Base-by-base conservation (phyloP, 2,329 filamentous ascomycete genomes). In the Pezicula radicicola region DNA sequence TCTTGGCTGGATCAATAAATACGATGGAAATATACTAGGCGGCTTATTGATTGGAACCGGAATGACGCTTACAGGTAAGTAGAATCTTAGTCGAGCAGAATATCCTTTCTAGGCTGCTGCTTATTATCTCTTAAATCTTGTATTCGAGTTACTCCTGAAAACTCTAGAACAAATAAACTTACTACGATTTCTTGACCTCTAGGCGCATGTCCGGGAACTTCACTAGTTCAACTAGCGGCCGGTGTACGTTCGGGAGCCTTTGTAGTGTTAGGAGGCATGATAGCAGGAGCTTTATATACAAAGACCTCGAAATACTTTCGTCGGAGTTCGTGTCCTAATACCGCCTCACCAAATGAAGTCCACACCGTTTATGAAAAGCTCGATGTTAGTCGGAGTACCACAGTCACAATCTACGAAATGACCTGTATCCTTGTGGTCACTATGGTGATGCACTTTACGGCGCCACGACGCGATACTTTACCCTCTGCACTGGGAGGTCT, bases 11-110 rank as follows among this genome's bases (percentile, higher is more conserved):
- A 68, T 83, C 58, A 75, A 83, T 59, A 63, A 67, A 25, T 82
- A 82, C 59, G 83, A 86, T 59, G 84, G 82, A 51, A 88, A 88
- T 64, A 66, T 87, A 40, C 59, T 87, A 56, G 85, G 85, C 49
- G 85, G 85, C 5, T 62, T 74, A 15, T 67, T 87, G 4, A 75
- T 86, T 25, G 85, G 85, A 37, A 65, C 77, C 16, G 85, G 85
- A 50, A 86, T 88, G 83, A 76, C 80, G 5, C 68, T 87, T 15
- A 78, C 83, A 0, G 83, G 83, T 8, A 25, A 25, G 25, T 7
- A 25, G 25, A 25, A 25, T 3, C 25, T 25, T 19, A 3, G 3
- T 19, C 19, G 19, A 19, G 19, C 19, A 19, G 19, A 19, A 19
- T 6, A 6, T 7, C 25, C 3, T 25, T 25, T 25, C 25, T 25